Percentiles rank a stretch among this genome's conserved stretches.
Conservation (phyloP, 148 eudicot genomes). For the Rhododendron molle region DNA sequence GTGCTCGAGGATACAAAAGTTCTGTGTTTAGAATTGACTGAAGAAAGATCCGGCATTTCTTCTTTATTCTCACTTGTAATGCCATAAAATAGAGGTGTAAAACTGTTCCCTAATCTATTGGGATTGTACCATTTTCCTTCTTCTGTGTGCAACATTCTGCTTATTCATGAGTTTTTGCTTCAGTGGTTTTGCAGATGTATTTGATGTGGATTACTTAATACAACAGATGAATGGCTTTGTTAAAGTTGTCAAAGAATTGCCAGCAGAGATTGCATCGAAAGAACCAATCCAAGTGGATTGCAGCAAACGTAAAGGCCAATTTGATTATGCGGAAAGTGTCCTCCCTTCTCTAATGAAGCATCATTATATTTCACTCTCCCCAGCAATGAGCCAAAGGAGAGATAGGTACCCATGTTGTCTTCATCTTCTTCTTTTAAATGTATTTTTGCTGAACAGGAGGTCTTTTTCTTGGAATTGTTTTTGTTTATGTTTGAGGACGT, state of each 20-base stretch:
- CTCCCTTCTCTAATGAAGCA: conserved; percentile 79
- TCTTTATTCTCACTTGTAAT: not conserved
- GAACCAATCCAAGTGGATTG: conserved; percentile 84
- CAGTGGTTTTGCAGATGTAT: conserved; percentile 99
- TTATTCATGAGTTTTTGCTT: conserved; percentile 12
- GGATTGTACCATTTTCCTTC: not conserved
- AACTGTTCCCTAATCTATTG: not conserved
- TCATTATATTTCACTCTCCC: conserved; percentile 82
- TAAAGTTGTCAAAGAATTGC: conserved; percentile 70
- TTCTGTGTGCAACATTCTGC: not conserved
- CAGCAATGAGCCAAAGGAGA: conserved; percentile 96
- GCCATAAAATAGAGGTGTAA: not conserved
- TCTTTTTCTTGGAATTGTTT: not conserved
- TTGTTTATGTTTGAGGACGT: not conserved
- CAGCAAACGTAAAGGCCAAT: conserved; percentile 88
- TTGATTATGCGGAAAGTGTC: conserved; percentile 78
- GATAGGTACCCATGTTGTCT: conserved; percentile 54
- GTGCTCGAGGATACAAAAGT: not conserved
- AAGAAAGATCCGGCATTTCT: not conserved
- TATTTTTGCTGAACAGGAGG: not conserved
- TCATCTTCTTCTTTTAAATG: not conserved
- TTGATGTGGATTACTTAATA: conserved; percentile 88
- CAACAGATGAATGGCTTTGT: conserved; percentile 69
- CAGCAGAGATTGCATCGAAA: conserved; percentile 63
- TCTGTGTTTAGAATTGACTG: not conserved